phyloP scores from a whole-genome alignment of 169 alveolate species.

The Eimeria praecox region DNA sequence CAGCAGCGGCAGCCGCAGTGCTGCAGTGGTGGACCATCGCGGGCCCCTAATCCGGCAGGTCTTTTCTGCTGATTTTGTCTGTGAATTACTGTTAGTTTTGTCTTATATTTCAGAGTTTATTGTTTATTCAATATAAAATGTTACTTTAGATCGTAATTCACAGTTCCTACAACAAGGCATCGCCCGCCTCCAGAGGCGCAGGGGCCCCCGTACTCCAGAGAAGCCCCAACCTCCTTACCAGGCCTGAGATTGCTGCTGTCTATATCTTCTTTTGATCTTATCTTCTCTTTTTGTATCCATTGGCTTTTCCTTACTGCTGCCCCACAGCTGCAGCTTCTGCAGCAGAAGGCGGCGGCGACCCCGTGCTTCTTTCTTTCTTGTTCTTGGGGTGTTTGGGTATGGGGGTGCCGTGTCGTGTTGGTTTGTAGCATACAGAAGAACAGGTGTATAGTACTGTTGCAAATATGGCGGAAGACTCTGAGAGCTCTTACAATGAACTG shows the following conservation, averaged over 20 bases:
- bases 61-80: background rate
- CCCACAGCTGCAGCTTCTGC: constrained; percentile 33
- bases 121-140: background rate
- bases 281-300: background rate
- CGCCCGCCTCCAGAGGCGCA: background rate
- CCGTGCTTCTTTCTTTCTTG: background rate
- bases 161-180: background rate
- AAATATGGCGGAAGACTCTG: background rate
- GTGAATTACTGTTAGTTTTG: background rate
- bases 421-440: background rate
- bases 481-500: constrained; percentile 11
- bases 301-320: background rate
- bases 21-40: constrained; percentile 53
- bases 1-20: constrained; percentile 59
- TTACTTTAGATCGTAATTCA: background rate
- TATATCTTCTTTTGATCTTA: background rate
- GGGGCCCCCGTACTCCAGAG: constrained; percentile 33
- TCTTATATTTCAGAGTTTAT: background rate
- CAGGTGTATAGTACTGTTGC: background rate
- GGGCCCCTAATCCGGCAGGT: background rate
- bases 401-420: background rate
- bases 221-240: constrained; percentile 7
- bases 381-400: background rate
- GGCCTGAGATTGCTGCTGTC: background rate
- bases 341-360: constrained; percentile 19